Evolutionary conservation across 2,329 filamentous ascomycete species (phyloP).

Genomic region (Aureobasidium sp.): DNA sequence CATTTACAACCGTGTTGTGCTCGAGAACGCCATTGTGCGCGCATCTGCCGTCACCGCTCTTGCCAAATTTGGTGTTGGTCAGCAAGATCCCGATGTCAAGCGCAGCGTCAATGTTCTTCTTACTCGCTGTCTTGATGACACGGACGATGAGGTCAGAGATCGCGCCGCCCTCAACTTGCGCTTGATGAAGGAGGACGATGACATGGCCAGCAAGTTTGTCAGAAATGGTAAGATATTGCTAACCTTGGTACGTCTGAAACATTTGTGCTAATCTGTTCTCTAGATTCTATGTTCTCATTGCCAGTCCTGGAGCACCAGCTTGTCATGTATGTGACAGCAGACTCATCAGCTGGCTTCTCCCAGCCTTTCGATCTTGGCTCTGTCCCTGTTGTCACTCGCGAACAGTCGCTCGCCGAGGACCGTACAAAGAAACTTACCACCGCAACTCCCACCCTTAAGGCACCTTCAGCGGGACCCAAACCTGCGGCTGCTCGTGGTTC

Average conservation of each 20-base stretch:
- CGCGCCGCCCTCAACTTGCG: conserved; percentile 87
- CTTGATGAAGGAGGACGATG: conserved; percentile 77
- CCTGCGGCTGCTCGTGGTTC: conserved; percentile 59
- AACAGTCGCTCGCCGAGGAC: conserved; percentile 93
- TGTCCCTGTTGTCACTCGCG: conserved; percentile 87
- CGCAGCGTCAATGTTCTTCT: conserved; percentile 88
- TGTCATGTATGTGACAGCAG: conserved; percentile 93
- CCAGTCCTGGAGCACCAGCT: conserved; percentile 95
- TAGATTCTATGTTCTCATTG: conserved; percentile 91
- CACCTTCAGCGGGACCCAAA: conserved; percentile 77
- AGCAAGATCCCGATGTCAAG: conserved; percentile 95
- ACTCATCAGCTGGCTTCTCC: conserved; percentile 78
- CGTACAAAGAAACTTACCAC: conserved; percentile 95
- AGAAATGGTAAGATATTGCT: conserved; percentile 64
- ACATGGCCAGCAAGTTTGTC: conserved; percentile 78
- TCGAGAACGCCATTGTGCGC: conserved; percentile 93
- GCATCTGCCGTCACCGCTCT: conserved; percentile 92
- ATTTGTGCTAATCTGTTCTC: conserved; percentile 13
- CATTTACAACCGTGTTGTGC: conserved; percentile 96
- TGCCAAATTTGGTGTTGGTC: conserved; percentile 93
- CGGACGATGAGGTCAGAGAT: conserved; percentile 94
- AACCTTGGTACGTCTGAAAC: neutral
- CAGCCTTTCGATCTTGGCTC: conserved; percentile 82
- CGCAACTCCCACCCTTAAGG: conserved; percentile 86
- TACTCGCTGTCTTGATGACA: conserved; percentile 88